Base-by-base conservation (phyloP, 2,329 filamentous ascomycete genomes). In the Capronia epimyces region DNA sequence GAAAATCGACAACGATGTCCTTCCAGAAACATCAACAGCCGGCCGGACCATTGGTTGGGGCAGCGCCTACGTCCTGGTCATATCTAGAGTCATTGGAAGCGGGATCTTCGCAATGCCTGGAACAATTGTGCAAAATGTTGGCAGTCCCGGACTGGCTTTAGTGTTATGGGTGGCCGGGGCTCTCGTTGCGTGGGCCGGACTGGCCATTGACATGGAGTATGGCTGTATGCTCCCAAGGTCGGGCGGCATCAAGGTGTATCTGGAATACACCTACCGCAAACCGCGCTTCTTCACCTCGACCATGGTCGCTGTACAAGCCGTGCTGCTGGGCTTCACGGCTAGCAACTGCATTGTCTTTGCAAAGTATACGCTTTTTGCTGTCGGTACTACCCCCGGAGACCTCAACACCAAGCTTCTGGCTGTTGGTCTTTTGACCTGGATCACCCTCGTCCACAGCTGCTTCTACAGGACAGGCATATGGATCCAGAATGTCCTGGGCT, bases 31-130 rank as follows among this genome's bases (percentile, higher is more conserved):
- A 1, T 78, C 79, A 0, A 72, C 74, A 0, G 67, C 76, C 18
- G 81, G 81, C 1, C 74, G 82, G 16, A 82, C 73, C 13, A 75
- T 86, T 43, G 77, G 70, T 50, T 84, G 82, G 80, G 71, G 73
- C 21, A 82, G 78, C 59, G 79, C 80, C 1, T 85, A 82, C 63
- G 81, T 86, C 48, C 72, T 86, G 16, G 80, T 84, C 6, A 81
- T 86, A 21, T 84, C 81, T 4, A 75, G 83, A 10, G 81, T 87
- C 4, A 81, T 87, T 24, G 83, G 83, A 10, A 83, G 77, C 60
- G 84, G 83, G 21, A 86, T 88, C 56, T 88, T 87, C 61, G 83
- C 84, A 0, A 86, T 83, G 0, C 84, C 82, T 0, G 83, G 81
- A 0, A 75, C 82, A 3, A 85, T 89, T 43, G 73, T 86, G 2